Percentiles rank a stretch among this genome's conserved stretches.
phyloP scores from a whole-genome alignment of 257 asterid genomes.

The Nyctanthes arbortristis region DNA sequence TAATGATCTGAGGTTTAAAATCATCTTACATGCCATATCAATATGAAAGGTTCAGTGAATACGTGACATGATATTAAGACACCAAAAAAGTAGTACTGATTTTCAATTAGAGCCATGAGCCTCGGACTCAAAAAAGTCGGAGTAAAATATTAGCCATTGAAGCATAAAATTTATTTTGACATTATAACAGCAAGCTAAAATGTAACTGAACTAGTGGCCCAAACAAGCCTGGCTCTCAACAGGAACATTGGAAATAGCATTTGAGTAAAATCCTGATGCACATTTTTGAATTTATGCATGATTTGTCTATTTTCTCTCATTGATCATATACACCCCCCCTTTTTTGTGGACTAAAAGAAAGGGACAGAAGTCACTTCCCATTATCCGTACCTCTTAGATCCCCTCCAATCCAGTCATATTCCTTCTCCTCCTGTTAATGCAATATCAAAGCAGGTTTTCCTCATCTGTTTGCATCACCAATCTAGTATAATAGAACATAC shows the following conservation, averaged over 20 bases:
- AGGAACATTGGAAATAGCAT: background rate
- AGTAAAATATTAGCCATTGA: background rate
- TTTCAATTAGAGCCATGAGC: background rate
- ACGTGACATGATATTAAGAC: background rate
- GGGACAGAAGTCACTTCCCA: background rate
- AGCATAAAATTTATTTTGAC: background rate
- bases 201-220: background rate
- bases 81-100: conserved; percentile 17
- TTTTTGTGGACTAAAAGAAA: background rate
- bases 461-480: background rate
- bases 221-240: background rate
- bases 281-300: background rate
- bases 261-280: background rate
- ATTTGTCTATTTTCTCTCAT: background rate
- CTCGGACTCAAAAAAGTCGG: background rate
- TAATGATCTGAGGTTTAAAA: background rate
- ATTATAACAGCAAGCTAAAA: background rate
- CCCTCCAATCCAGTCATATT: background rate
- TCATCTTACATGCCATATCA: background rate
- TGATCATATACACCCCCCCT: background rate
- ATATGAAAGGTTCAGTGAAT: background rate
- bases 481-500: background rate
- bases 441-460: background rate
- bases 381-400: background rate
- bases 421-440: background rate